Conservation (phyloP, 1,284 basidiomycete genomes). For the Dichomitus squalens region DNA sequence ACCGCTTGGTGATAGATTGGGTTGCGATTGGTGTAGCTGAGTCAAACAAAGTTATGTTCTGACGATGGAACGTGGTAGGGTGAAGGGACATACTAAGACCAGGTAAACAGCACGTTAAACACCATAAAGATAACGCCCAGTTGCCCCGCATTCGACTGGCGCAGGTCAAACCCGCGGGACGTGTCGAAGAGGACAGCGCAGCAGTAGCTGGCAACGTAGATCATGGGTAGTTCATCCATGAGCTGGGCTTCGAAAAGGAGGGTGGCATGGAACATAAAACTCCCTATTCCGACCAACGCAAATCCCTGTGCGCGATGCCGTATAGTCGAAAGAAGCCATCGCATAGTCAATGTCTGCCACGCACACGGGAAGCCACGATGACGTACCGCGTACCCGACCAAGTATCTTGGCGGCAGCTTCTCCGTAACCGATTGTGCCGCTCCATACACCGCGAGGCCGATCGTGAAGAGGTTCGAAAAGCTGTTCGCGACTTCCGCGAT, state of each 20-base stretch:
- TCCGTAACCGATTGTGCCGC: constrained; percentile 39
- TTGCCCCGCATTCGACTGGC: constrained; percentile 36
- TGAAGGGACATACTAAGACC: constrained; percentile 60
- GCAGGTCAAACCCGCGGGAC: constrained; percentile 49
- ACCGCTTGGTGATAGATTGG: constrained; percentile 70
- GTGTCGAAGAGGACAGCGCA: constrained; percentile 60
- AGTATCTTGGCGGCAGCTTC: constrained; percentile 52
- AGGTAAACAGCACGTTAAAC: constrained; percentile 61
- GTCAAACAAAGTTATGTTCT: background rate
- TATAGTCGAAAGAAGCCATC: background rate
- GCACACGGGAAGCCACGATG: background rate
- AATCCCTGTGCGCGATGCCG: constrained; percentile 47
- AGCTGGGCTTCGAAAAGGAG: constrained; percentile 69
- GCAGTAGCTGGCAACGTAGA: constrained; percentile 58
- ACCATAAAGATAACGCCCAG: constrained; percentile 44
- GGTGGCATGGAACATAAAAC: constrained; percentile 70
- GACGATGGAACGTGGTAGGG: background rate
- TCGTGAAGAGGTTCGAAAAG: constrained; percentile 61
- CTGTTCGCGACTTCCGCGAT: constrained; percentile 70
- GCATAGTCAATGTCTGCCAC: background rate
- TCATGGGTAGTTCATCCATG: constrained; percentile 73
- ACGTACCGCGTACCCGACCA: constrained; percentile 53
- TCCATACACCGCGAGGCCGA: constrained; percentile 52
- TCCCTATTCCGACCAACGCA: constrained; percentile 62
- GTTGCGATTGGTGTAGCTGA: constrained; percentile 58